Base-by-base conservation (phyloP, 805 yeast species). In the Ogataea methylovora region DNA sequence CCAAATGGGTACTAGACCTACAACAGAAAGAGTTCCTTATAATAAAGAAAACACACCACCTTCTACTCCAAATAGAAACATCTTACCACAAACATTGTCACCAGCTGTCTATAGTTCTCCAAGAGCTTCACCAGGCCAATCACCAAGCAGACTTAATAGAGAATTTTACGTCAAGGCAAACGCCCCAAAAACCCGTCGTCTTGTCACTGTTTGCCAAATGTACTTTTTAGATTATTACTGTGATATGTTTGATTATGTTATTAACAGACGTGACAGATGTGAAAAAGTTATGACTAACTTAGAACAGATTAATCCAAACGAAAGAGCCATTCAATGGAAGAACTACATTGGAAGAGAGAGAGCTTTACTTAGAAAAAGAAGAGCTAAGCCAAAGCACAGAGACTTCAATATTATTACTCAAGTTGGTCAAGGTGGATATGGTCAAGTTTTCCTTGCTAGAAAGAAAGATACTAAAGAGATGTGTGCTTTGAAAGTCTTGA, bases 381-480 rank as follows among this genome's bases (percentile, higher is more conserved):
- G 99, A 54, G 69, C 86, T 39, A 85, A 86, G 58, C 95, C 97
- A 24, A 84, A 82, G 55, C 92, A 88, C 54, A 88, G 88, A 47
- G 98, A 92, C 58, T 92, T 92, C 55, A 94, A 87, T 54, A 84
- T 90, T 67, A 81, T 92, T 45, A 92, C 99, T 1, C 98, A 92
- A 63, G 97, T 92, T 22, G 99, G 99, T 11, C 98, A 92, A 65
- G 99, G 99, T 52, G 99, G 99, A 3, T 92, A 92, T 54, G 99
- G 99, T 17, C 97, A 92, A 61, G 99, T 92, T n/a, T 92, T 85
- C 50, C 64, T 92, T 42, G 97, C 99, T 1, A 74, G 88, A 45
- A 92, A 92, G 67, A 80, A 79, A 45, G 99, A 92, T 52, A 87
- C 97, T 1, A 76, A 79, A 43, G 99, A 92, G 60, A 82, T 92